Evolutionary conservation across 2,329 filamentous ascomycete genomes (phyloP).

Genomic region (Fusarium succisae): DNA sequence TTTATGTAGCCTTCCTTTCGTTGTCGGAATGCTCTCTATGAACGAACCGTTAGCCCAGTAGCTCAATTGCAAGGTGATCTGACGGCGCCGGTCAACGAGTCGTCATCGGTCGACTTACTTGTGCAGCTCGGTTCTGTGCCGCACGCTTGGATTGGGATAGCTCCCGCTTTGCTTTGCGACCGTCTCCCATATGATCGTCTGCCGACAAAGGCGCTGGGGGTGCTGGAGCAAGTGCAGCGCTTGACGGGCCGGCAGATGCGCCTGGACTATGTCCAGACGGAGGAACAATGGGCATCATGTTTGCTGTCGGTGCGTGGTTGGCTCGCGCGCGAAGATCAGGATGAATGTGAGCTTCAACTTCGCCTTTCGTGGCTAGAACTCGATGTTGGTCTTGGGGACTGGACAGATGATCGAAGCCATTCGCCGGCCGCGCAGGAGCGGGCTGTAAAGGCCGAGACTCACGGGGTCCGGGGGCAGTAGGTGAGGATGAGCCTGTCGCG

Average conservation of each 20-base stretch:
- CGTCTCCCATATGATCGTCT: slow-evolving; percentile 54
- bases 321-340: slow-evolving; percentile 56
- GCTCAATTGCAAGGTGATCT: not conserved
- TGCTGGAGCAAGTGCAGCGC: slow-evolving; percentile 45
- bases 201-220: slow-evolving; percentile 41
- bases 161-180: slow-evolving; percentile 86
- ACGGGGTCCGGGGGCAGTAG: slow-evolving; percentile 41
- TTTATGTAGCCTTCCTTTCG: slow-evolving; percentile 99
- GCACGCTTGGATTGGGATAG: slow-evolving; percentile 95
- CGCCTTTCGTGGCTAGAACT: slow-evolving; percentile 48
- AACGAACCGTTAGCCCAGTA: slow-evolving; percentile 36
- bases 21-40: slow-evolving; percentile 92
- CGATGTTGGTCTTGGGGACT: slow-evolving; percentile 48
- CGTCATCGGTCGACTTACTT: slow-evolving; percentile 69
- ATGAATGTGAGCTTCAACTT: slow-evolving; percentile 59
- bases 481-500: slow-evolving; percentile 45
- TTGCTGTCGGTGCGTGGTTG: slow-evolving; percentile 43
- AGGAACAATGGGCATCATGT: slow-evolving; percentile 52
- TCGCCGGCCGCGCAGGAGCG: slow-evolving; percentile 48
- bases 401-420: slow-evolving; percentile 58
- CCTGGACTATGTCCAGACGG: slow-evolving; percentile 47
- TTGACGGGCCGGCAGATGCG: slow-evolving; percentile 41
- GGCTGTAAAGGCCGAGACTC: slow-evolving; percentile 46
- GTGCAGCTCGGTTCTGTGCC: slow-evolving; percentile 94
- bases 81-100: not conserved